Conservation (phyloP, 2,329 filamentous ascomycete genomes). For the Pseudogymnoascus sp. region DNA sequence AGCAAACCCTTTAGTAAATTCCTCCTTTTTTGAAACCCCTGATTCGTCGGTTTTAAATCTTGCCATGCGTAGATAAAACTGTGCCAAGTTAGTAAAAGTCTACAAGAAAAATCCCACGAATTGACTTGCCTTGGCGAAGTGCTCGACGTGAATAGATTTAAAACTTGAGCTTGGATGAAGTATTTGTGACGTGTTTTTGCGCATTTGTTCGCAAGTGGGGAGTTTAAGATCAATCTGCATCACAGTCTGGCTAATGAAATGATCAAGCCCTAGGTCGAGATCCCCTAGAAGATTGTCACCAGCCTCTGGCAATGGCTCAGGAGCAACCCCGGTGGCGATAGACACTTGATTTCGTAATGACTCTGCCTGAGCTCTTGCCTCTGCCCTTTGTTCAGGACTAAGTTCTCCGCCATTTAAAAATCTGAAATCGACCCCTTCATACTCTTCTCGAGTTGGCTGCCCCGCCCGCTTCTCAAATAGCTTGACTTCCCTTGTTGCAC, state of each 20-base stretch:
- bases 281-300: conserved; percentile 57
- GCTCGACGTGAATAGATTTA: conserved; percentile 64
- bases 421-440: conserved; percentile 56
- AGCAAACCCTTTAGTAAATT: conserved; percentile 26
- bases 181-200: conserved; percentile 49
- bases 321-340: conserved; percentile 43
- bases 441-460: conserved; percentile 51
- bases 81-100: conserved; percentile 5
- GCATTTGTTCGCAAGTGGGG: conserved; percentile 60
- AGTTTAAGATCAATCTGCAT: conserved; percentile 69
- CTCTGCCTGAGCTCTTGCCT: conserved; percentile 27
- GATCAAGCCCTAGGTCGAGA: conserved; percentile 44
- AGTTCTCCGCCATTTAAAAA: conserved; percentile 59
- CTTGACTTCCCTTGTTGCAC: conserved; percentile 56
- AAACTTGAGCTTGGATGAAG: conserved; percentile 67
- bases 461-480: conserved; percentile 65
- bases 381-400: conserved; percentile 36
- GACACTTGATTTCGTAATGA: conserved; percentile 30
- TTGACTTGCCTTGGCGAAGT: conserved; percentile 62
- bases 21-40: conserved; percentile 59
- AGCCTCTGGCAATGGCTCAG: conserved; percentile 24
- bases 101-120: neutral
- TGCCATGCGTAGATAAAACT: conserved; percentile 70
- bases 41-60: conserved; percentile 48
- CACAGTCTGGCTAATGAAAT: conserved; percentile 58